Evolutionary conservation across 2,329 filamentous ascomycete genomes (phyloP).

Genomic region (Fusarium paranaense): DNA sequence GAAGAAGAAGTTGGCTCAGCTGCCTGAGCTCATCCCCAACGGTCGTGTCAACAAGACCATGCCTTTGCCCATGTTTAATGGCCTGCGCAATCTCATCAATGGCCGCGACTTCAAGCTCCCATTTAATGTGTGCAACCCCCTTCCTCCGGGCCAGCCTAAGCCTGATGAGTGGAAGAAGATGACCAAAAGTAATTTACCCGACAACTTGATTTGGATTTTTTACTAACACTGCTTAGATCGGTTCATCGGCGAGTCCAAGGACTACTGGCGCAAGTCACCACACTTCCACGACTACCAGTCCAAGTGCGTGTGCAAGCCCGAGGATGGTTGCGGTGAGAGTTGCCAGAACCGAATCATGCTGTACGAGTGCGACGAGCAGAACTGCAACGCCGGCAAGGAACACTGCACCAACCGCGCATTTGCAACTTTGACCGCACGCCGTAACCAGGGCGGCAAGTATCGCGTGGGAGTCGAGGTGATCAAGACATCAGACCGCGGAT

Average conservation of each 20-base stretch:
- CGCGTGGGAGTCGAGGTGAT: conserved; percentile 95
- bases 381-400: conserved; percentile 83
- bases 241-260: conserved; percentile 85
- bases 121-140: conserved; percentile 88
- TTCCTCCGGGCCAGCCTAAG: conserved; percentile 87
- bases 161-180: conserved; percentile 93
- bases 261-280: conserved; percentile 83
- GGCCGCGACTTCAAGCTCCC: conserved; percentile 89
- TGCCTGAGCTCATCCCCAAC: conserved; percentile 60
- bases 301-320: conserved; percentile 80
- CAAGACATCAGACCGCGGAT: conserved; percentile 88
- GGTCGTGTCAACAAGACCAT: conserved; percentile 68
- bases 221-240: conserved; percentile 71
- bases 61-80: conserved; percentile 83
- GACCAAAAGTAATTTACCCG: conserved; percentile 77
- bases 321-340: conserved; percentile 86
- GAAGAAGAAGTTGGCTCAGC: conserved; percentile 62
- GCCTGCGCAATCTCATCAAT: conserved; percentile 75
- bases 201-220: conserved; percentile 26
- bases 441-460: conserved; percentile 84
- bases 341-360: conserved; percentile 98
- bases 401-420: conserved; percentile 90
- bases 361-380: conserved; percentile 93
- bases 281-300: conserved; percentile 80
- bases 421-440: conserved; percentile 79